Percentiles rank a stretch among this genome's conserved stretches.
phyloP scores from a whole-genome alignment of 1,284 basidiomycete genomes.

The Cystobasidium slooffiae region DNA sequence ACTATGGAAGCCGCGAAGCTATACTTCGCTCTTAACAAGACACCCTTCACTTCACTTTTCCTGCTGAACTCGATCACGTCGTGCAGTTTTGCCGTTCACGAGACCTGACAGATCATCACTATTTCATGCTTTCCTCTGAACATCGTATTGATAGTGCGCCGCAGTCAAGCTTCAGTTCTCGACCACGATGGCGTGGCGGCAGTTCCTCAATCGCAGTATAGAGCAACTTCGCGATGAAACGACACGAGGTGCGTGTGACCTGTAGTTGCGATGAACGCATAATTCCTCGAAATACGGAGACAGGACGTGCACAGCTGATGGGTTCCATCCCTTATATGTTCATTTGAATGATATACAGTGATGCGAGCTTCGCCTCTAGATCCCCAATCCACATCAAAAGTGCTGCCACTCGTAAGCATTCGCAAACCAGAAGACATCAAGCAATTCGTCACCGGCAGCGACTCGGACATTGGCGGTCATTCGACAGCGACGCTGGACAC shows the following conservation, averaged over 20 bases:
- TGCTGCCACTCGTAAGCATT: conserved; percentile 58
- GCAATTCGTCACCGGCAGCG: conserved; percentile 74
- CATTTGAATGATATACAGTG: conserved; percentile 11
- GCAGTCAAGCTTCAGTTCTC: not conserved
- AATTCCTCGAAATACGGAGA: not conserved
- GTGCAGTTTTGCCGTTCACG: not conserved
- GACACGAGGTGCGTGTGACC: conserved; percentile 20
- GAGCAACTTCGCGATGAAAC: conserved; percentile 45
- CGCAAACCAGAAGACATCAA: conserved; percentile 65
- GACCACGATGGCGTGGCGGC: conserved; percentile 39
- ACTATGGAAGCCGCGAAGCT: not conserved
- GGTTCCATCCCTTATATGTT: not conserved
- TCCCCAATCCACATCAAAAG: conserved; percentile 5
- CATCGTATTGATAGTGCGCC: too few species aligned
- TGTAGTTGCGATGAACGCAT: not conserved
- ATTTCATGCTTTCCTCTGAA: not conserved
- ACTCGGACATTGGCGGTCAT: conserved; percentile 82
- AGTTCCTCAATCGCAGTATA: conserved; percentile 40
- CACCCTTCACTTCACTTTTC: conserved; percentile 1
- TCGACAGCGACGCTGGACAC: conserved; percentile 72
- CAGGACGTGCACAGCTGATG: not conserved
- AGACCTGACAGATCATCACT: not conserved
- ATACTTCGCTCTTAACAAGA: not conserved
- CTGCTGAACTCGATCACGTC: too few species aligned
- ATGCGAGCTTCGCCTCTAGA: conserved; percentile 44